Conservation (phyloP, 23 red algal genomes). For the Chondrus crispus region DNA sequence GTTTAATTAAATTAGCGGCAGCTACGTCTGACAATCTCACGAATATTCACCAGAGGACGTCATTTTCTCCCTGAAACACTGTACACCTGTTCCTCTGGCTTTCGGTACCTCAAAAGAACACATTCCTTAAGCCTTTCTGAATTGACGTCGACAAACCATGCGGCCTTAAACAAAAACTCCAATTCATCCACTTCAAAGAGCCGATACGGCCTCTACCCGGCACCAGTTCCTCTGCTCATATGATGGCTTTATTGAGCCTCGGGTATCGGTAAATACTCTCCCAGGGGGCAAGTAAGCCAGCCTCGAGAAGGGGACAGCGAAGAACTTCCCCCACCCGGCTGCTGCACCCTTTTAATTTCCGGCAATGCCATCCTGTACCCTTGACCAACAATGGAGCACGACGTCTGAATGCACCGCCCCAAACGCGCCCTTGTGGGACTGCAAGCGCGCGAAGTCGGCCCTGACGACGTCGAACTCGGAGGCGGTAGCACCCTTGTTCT, state of each 20-base stretch:
- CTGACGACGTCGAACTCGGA: slow-evolving; percentile 29
- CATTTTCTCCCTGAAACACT: too few relatives aligned
- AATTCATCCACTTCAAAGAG: slow-evolving; percentile 77
- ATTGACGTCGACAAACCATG: slow-evolving; percentile 65
- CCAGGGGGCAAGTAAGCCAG: background rate
- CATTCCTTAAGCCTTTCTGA: slow-evolving; percentile 20
- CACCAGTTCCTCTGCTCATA: background rate
- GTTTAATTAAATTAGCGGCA: too few relatives aligned
- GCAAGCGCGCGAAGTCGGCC: slow-evolving; percentile 73
- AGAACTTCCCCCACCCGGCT: slow-evolving; percentile 64
- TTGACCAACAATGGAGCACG: slow-evolving; percentile 86
- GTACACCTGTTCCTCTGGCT: background rate
- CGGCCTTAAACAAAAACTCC: slow-evolving; percentile 43
- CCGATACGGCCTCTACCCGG: background rate
- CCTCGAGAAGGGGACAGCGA: slow-evolving; percentile 81
- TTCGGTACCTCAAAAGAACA: slow-evolving; percentile 27
- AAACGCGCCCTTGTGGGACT: slow-evolving; percentile 26
- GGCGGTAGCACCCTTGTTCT: background rate
- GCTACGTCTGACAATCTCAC: too few relatives aligned
- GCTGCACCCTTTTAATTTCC: slow-evolving; percentile 63
- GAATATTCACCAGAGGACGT: too few relatives aligned
- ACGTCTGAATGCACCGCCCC: slow-evolving; percentile 67
- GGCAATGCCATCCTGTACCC: slow-evolving; percentile 77
- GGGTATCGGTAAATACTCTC: background rate
- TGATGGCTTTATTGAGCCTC: background rate